These are phyloP conservation scores for Furcasterigmium furcatum DNA, from an alignment of 2,329 filamentous ascomycete species.

Conservation along the genomic window DNA sequence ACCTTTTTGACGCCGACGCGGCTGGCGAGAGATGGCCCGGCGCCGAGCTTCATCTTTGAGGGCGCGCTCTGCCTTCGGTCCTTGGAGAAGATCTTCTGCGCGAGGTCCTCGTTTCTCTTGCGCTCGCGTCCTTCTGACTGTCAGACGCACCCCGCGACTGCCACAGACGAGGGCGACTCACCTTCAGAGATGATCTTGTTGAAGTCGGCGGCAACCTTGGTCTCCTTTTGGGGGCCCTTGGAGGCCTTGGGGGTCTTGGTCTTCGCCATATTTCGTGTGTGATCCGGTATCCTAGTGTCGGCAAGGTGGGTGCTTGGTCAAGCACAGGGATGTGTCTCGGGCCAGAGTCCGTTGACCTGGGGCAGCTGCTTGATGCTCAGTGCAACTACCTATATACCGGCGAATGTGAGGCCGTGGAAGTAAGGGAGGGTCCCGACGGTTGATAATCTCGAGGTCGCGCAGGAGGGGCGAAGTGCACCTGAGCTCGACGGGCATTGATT, in stretches of 20 bases:
- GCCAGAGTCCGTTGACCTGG: no score
- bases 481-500: no score
- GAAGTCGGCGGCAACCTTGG: constrained; percentile 44
- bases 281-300: neutral
- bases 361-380: no score
- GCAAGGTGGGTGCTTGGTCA: neutral
- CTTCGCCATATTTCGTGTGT: no score
- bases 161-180: constrained; percentile 25
- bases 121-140: constrained; percentile 54
- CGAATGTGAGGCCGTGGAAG: no score
- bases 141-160: no score
- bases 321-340: neutral
- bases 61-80: constrained; percentile 58
- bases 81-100: constrained; percentile 66
- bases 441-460: no score
- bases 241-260: constrained; percentile 6
- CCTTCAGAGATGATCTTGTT: constrained; percentile 54
- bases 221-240: constrained; percentile 23
- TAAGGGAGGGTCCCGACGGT: no score
- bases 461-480: no score
- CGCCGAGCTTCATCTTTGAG: constrained; percentile 38
- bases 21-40: constrained; percentile 61
- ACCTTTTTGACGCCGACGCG: constrained; percentile 74
- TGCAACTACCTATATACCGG: no score
- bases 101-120: constrained; percentile 70